These are phyloP conservation scores for Micractinium sp. DNA, from an alignment of 139 green algal genomes.

Conservation along the genomic window DNA sequence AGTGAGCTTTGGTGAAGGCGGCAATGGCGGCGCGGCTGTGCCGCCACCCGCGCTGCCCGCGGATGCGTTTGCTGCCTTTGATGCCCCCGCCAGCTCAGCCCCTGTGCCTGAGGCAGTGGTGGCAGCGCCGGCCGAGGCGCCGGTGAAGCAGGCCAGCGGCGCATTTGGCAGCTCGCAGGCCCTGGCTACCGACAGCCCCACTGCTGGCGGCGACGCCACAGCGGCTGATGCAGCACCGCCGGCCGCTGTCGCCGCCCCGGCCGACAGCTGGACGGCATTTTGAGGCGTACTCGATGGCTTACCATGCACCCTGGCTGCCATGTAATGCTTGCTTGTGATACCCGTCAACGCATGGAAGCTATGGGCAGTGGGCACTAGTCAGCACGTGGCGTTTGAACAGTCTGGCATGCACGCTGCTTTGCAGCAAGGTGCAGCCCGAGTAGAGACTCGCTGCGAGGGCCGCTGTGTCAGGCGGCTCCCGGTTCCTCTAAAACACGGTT, in stretches of 20 bases:
- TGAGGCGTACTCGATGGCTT: not conserved
- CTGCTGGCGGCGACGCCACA: not conserved
- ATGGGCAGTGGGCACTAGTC: too few species aligned
- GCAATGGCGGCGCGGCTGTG: not conserved
- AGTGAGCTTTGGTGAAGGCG: not conserved
- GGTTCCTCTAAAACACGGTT: too few species aligned
- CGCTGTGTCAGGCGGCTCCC: too few species aligned
- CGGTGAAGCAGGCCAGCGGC: not conserved
- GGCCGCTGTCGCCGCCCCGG: not conserved
- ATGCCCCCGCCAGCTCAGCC: not conserved
- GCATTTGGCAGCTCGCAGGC: constrained; percentile 25
- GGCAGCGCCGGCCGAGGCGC: not conserved
- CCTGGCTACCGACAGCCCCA: not conserved
- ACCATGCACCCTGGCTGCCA: not conserved
- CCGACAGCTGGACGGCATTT: constrained; percentile 21
- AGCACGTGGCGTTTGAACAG: too few species aligned
- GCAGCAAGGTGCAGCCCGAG: too few species aligned
- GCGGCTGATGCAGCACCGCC: not conserved
- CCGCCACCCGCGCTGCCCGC: not conserved
- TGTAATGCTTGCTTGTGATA: not conserved
- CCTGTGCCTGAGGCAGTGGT: not conserved
- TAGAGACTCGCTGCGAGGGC: too few species aligned
- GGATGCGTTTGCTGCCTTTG: constrained; percentile 30
- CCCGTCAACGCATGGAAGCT: not conserved
- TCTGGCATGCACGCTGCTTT: too few species aligned